phyloP scores from a whole-genome alignment of 169 alveolate species.

The Theileria orientalis region DNA sequence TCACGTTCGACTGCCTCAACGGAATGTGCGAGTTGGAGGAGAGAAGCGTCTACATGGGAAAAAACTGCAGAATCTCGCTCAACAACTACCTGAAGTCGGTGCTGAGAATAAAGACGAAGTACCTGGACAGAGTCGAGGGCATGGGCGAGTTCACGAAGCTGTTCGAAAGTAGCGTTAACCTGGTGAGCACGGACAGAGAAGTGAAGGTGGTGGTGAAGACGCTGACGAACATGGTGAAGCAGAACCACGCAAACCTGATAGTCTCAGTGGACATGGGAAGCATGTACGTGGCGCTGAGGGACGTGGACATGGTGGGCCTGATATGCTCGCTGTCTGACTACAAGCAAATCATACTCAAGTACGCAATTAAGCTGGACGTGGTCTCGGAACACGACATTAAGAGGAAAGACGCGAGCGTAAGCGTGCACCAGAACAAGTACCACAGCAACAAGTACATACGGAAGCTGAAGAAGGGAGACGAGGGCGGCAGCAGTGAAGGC shows the following conservation, averaged over 20 bases:
- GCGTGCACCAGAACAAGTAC: neutral
- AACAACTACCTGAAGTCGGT: constrained; percentile 32
- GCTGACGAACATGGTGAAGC: constrained; percentile 6
- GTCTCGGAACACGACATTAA: constrained; percentile 7
- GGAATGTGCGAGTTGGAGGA: constrained; percentile 25
- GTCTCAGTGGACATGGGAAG: constrained; percentile 27
- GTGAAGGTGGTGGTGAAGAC: constrained; percentile 8
- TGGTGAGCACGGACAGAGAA: constrained; percentile 5
- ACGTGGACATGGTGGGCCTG: constrained; percentile 34
- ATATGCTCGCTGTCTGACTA: constrained; percentile 23
- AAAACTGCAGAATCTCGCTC: constrained; percentile 6
- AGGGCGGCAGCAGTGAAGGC: neutral
- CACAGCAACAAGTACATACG: neutral
- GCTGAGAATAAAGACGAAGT: neutral
- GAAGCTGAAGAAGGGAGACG: neutral
- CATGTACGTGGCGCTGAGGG: constrained; percentile 44
- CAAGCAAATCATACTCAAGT: constrained; percentile 22
- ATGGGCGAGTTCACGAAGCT: constrained; percentile 3
- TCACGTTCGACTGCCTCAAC: constrained; percentile 14
- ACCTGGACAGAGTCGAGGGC: constrained; percentile 13
- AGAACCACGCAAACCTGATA: constrained; percentile 16
- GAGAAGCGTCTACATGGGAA: constrained; percentile 37
- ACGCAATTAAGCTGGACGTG: constrained; percentile 24
- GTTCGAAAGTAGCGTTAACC: constrained; percentile 3
- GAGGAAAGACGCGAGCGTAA: neutral